A percentile compares a stretch with the other conserved stretches of the same genome.
Conservation (phyloP, 2,329 filamentous ascomycete species). For the Trichoderma sp. region DNA sequence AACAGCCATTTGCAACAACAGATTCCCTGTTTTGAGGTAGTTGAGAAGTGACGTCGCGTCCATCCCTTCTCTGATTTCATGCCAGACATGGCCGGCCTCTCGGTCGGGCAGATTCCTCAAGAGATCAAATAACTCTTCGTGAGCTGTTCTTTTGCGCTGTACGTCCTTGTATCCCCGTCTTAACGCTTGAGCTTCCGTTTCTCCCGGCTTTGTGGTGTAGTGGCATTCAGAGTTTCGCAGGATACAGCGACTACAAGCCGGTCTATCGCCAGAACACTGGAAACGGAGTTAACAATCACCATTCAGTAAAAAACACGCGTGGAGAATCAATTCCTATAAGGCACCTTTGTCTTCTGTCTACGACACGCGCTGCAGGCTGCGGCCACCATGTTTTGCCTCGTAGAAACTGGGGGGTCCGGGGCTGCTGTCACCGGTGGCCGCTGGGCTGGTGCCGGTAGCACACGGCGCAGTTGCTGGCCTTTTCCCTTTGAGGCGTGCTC, state of each 20-base stretch:
- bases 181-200: background rate
- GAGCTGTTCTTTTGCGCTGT: background rate
- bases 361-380: background rate
- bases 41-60: constrained; percentile 27
- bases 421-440: background rate
- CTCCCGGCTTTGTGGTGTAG: background rate
- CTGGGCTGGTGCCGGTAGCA: background rate
- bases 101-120: background rate
- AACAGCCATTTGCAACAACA: constrained; percentile 35
- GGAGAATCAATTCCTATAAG: background rate
- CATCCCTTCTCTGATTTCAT: background rate
- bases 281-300: background rate
- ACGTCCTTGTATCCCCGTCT: background rate
- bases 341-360: background rate
- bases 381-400: background rate
- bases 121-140: background rate
- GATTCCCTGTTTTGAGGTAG: constrained; percentile 34
- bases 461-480: background rate
- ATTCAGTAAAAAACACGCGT: no score
- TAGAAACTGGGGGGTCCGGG: background rate
- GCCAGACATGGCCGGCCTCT: background rate
- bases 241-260: background rate
- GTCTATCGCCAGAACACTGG: constrained; percentile 6
- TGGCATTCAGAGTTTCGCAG: background rate
- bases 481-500: background rate